These are phyloP conservation scores for Borealophlyctis nickersoniae DNA, from an alignment of 192 early-diverging fungal genomes.

Conservation along the genomic window DNA sequence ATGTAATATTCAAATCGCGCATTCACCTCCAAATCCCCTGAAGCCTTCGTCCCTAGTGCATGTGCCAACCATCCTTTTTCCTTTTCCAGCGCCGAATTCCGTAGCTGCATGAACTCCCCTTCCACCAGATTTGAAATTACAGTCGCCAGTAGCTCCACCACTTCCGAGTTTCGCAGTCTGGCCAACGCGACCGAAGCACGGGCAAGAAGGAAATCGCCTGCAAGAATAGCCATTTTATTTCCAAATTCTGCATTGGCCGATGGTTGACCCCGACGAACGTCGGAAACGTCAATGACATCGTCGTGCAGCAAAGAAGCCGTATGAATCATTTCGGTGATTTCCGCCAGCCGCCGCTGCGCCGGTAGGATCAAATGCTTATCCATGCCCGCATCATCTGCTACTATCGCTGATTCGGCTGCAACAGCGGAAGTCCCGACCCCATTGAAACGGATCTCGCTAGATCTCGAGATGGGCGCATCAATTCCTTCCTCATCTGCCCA, in stretches of 20 bases:
- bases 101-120: conserved; percentile 96
- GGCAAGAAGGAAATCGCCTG: conserved; percentile 86
- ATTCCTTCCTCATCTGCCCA: not conserved
- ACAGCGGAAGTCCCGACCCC: not conserved
- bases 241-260: conserved; percentile 86
- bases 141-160: conserved; percentile 89
- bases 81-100: conserved; percentile 53
- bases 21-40: conserved; percentile 1
- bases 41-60: conserved; percentile 2
- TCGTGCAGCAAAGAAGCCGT: conserved; percentile 94
- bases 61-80: conserved; percentile 17
- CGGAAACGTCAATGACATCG: conserved; percentile 82
- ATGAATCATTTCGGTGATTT: conserved; percentile 98
- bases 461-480: conserved; percentile 7
- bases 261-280: conserved; percentile 68
- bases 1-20: conserved; percentile 86
- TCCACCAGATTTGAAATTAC: conserved; percentile 92
- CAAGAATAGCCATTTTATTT: conserved; percentile 96
- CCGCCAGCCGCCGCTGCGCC: conserved; percentile 86
- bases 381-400: not conserved
- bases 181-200: conserved; percentile 89
- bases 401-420: conserved; percentile 2
- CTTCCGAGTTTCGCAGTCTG: conserved; percentile 83
- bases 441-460: conserved; percentile 20
- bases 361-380: conserved; percentile 70